These are phyloP conservation scores for Pleurotus eryngii DNA, from an alignment of 768 basidiomycete species.

Conservation along the genomic window DNA sequence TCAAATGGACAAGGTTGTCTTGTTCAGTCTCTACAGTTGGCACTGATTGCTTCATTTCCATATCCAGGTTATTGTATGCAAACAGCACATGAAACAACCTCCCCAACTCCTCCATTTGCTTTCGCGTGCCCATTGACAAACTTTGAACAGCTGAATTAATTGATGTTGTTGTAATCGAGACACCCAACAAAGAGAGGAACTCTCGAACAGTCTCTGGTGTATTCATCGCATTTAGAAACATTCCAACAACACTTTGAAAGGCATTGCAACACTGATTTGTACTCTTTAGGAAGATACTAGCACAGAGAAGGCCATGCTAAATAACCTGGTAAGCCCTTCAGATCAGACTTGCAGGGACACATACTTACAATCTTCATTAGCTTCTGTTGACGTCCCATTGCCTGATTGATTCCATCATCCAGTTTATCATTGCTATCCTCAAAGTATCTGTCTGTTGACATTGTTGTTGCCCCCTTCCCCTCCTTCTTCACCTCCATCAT, in stretches of 20 bases:
- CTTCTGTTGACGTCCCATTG: no score
- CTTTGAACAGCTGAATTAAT: constrained; percentile 20
- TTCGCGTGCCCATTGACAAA: constrained; percentile 19
- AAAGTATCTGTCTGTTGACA: no score
- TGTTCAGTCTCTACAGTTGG: constrained; percentile 25
- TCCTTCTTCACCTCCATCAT: no score
- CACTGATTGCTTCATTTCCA: constrained; percentile 25
- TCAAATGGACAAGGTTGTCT: constrained; percentile 26
- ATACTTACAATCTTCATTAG: no score
- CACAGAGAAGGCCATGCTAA: no score
- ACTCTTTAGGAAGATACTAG: background rate
- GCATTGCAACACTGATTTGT: constrained; percentile 1
- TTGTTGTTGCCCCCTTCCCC: no score
- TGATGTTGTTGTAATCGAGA: constrained; percentile 23
- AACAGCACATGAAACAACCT: constrained; percentile 20
- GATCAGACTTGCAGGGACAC: no score
- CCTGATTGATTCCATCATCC: no score
- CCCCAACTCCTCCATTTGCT: constrained; percentile 16
- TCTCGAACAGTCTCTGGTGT: constrained; percentile 23
- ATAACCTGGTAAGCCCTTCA: no score
- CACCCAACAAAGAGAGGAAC: constrained; percentile 23
- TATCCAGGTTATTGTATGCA: constrained; percentile 43
- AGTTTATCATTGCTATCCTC: no score
- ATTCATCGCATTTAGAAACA: constrained; percentile 20
- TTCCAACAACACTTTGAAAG: background rate